Evolutionary conservation across 2,329 filamentous ascomycete species (phyloP).

Genomic region (Aspergillus ochraceus): DNA sequence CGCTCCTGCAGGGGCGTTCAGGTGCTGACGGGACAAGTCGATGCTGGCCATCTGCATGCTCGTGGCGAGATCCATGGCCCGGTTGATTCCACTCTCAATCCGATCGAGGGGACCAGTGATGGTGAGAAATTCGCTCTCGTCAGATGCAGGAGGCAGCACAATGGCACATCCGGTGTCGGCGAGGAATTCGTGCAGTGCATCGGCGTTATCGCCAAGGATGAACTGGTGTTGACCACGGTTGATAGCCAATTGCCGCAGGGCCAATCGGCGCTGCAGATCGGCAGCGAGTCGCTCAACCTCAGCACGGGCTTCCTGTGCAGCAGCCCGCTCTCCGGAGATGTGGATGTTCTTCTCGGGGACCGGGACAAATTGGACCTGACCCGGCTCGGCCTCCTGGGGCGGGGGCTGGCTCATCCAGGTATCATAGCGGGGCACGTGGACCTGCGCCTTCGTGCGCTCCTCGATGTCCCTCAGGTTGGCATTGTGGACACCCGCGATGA

Average conservation of each 20-base stretch:
- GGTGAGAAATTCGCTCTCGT: constrained; percentile 80
- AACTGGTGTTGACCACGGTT: constrained; percentile 90
- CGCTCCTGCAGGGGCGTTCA: constrained; percentile 69
- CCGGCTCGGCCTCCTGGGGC: constrained; percentile 61
- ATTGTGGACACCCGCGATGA: constrained; percentile 81
- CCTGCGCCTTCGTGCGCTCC: constrained; percentile 70
- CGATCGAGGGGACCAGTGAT: constrained; percentile 77
- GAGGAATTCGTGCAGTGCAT: constrained; percentile 82
- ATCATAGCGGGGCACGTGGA: constrained; percentile 81
- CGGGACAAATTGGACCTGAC: constrained; percentile 70
- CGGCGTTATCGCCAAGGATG: constrained; percentile 81
- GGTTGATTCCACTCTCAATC: constrained; percentile 74
- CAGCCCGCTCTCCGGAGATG: constrained; percentile 79
- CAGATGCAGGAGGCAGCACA: constrained; percentile 71
- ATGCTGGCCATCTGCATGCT: constrained; percentile 82
- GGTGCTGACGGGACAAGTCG: constrained; percentile 78
- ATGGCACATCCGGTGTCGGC: constrained; percentile 87
- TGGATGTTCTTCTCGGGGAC: constrained; percentile 76
- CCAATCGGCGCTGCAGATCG: constrained; percentile 72
- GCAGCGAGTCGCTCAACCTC: constrained; percentile 78
- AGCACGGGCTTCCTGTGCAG: constrained; percentile 75
- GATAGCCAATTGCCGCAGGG: constrained; percentile 76
- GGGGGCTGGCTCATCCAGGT: constrained; percentile 69
- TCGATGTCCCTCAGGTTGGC: constrained; percentile 67
- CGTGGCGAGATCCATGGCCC: constrained; percentile 83